Evolutionary conservation across 768 basidiomycete species (phyloP).

Genomic region (Boletus coccyginus): DNA sequence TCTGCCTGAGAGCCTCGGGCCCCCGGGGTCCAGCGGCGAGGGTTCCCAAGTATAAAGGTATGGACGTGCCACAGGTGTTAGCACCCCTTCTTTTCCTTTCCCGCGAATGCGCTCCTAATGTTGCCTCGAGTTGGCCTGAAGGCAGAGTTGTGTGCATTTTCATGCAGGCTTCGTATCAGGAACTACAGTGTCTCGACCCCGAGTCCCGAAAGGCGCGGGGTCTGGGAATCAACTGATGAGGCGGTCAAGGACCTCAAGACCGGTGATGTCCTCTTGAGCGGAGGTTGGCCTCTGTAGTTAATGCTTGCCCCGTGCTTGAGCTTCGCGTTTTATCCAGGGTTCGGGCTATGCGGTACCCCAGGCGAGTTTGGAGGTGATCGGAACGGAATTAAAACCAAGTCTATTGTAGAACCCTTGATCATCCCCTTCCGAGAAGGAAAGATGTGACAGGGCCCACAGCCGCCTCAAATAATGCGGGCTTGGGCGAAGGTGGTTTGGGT

Average conservation of each 20-base stretch:
- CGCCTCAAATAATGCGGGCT: conserved; percentile 84
- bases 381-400: not conserved
- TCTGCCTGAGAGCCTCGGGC: no score
- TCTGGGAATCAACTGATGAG: conserved; percentile 76
- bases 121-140: conserved; percentile 4
- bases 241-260: conserved; percentile 81
- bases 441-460: conserved; percentile 71
- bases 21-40: no score
- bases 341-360: conserved; percentile 85
- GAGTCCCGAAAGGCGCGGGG: conserved; percentile 42
- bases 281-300: conserved; percentile 55
- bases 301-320: not conserved
- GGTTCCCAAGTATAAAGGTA: conserved; percentile 10
- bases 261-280: conserved; percentile 72
- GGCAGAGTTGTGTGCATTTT: conserved; percentile 4
- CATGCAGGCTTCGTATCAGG: conserved; percentile 1
- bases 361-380: conserved; percentile 37
- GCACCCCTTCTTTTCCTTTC: not conserved
- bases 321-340: conserved; percentile 47
- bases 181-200: conserved; percentile 3
- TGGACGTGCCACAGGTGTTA: no score
- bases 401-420: conserved; percentile 67
- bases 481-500: conserved; percentile 69
- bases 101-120: not conserved
- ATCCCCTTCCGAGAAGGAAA: conserved; percentile 63